Evolutionary conservation across 768 basidiomycete genomes (phyloP).

Genomic region (Russula griseocarnosa): DNA sequence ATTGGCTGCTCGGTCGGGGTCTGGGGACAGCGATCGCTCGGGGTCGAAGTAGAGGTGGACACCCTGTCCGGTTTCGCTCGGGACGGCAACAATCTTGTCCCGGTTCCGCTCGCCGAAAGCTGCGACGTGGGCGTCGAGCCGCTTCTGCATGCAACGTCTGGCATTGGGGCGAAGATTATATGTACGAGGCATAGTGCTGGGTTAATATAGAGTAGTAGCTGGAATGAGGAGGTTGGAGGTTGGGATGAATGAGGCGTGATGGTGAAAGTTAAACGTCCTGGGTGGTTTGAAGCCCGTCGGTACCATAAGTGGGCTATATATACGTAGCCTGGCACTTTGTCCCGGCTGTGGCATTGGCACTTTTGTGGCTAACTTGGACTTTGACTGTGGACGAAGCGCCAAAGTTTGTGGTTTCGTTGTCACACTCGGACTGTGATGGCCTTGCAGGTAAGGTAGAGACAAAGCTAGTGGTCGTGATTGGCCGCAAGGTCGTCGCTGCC

Average conservation of each 20-base stretch:
- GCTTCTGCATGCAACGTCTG: conserved; percentile 6
- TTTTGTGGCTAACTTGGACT: not conserved
- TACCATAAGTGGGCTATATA: not conserved
- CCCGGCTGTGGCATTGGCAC: not conserved
- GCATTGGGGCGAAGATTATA: conserved; percentile 16
- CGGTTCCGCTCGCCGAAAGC: conserved; percentile 11
- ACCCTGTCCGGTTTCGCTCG: conserved; percentile 10
- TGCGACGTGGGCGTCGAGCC: conserved; percentile 7
- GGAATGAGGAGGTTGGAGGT: not conserved
- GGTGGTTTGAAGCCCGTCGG: not conserved
- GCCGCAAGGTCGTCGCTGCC: not conserved
- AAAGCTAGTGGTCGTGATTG: not conserved
- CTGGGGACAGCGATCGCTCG: conserved; percentile 8
- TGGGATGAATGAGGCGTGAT: not conserved
- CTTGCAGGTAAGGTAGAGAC: not conserved
- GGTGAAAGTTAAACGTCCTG: not conserved
- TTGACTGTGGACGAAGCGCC: not conserved
- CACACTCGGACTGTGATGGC: not conserved
- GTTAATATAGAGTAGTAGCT: not conserved
- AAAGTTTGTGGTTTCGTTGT: conserved; percentile 1
- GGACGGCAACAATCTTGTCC: conserved; percentile 4
- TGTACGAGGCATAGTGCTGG: conserved; percentile 6
- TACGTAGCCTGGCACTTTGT: not conserved
- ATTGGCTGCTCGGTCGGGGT: not conserved
- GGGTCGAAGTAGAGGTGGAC: conserved; percentile 6